Evolutionary conservation across 805 yeast species (phyloP).

Genomic region (Wickerhamomyces pijperi): DNA sequence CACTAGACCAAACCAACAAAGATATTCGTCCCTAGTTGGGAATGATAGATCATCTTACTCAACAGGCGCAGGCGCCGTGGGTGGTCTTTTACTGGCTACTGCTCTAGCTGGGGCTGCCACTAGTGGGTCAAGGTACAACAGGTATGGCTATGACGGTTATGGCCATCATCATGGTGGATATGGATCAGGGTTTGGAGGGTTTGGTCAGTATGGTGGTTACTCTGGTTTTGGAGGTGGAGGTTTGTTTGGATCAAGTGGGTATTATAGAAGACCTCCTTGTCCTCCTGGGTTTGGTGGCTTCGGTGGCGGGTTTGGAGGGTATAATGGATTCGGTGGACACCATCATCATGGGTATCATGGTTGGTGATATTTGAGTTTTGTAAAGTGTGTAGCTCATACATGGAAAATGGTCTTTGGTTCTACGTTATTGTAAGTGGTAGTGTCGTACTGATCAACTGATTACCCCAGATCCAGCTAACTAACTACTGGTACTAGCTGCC

Average conservation of each 20-base stretch:
- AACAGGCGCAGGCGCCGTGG: slow-evolving; percentile 41
- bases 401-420: too few species aligned
- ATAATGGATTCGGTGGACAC: background rate
- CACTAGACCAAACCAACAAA: slow-evolving; percentile 1
- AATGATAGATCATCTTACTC: slow-evolving; percentile 12
- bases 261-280: background rate
- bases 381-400: too few species aligned
- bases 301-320: slow-evolving; percentile 1
- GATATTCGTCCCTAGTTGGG: slow-evolving; percentile 15
- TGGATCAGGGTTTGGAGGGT: slow-evolving; percentile 6
- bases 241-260: background rate
- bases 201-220: background rate
- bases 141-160: background rate
- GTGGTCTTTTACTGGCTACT: slow-evolving; percentile 32
- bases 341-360: background rate
- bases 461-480: too few species aligned
- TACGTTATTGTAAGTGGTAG: too few species aligned
- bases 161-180: background rate
- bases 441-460: too few species aligned
- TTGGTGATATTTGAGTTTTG: too few species aligned
- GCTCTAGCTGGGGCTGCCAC: slow-evolving; percentile 2
- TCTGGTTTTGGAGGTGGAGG: too few species aligned
- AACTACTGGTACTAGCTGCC: too few species aligned
- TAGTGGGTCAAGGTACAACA: background rate
- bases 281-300: slow-evolving; percentile 3